These are phyloP conservation scores for Epichloe festucae DNA, from an alignment of 2,329 filamentous ascomycete genomes.

Conservation along the genomic window DNA sequence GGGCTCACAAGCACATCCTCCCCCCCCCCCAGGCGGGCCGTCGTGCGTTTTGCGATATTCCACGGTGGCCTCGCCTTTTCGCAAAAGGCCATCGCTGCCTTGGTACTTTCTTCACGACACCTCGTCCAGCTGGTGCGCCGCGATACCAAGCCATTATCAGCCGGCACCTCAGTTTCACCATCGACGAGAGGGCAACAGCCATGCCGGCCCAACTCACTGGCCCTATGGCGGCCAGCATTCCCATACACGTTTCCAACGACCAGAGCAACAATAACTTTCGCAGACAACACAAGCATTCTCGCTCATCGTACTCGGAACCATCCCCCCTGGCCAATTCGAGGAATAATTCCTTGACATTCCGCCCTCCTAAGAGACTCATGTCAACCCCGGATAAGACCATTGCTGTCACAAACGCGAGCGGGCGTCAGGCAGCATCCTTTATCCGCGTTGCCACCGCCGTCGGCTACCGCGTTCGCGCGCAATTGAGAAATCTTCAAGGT, in stretches of 20 bases:
- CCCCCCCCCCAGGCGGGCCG: conserved; percentile 9
- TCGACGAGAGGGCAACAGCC: conserved; percentile 7
- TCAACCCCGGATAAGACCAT: conserved; percentile 61
- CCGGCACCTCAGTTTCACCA: background rate
- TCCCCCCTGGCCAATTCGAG: conserved; percentile 40
- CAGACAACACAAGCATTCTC: conserved; percentile 45
- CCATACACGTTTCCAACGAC: conserved; percentile 24
- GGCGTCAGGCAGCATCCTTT: conserved; percentile 88
- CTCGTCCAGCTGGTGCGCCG: background rate
- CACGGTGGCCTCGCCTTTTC: conserved; percentile 16
- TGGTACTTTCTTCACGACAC: background rate
- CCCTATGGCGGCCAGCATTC: conserved; percentile 24
- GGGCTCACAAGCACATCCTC: conserved; percentile 3
- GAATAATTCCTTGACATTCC: conserved; percentile 49
- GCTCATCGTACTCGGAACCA: conserved; percentile 48
- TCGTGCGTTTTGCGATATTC: conserved; percentile 7
- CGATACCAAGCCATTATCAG: background rate
- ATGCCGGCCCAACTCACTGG: conserved; percentile 29
- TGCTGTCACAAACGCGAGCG: conserved; percentile 89
- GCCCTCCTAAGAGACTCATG: conserved; percentile 45
- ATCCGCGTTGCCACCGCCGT: conserved; percentile 89
- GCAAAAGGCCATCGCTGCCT: conserved; percentile 7
- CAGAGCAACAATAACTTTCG: conserved; percentile 21
- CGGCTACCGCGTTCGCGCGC: conserved; percentile 84
- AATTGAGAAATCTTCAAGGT: conserved; percentile 76